Evolutionary conservation across 306 rosid genomes (phyloP), one percentile per base, ranked within the genome.

Genomic region (Quercus parvula): DNA sequence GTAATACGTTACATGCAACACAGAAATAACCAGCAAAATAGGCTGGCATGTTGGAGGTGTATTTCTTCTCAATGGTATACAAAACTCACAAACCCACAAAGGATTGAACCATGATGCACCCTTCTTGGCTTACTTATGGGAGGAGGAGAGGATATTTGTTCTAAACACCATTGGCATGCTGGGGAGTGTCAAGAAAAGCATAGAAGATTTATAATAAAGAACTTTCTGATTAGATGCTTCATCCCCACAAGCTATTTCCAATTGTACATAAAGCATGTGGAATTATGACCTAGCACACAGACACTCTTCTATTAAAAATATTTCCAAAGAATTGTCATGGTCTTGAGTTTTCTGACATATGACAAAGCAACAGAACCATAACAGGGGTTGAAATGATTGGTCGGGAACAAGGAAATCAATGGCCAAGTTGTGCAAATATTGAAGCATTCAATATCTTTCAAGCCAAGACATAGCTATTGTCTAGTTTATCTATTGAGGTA

Each of bases 161-260:
- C 38, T 17, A 25, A 58, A 8, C 24, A 62, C 18, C 38, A 27
- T 62, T 28, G 41, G 49, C 55, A 33, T 59, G 19, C 35, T 18
- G 69, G 72, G 35, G 27, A 38, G 54, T 14, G 69, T 62, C 5
- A 17, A 15, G 38, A 62, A 31, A 12, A 62, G 35, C 38, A 62
- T 33, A 62, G 15, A 27, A 13, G 15, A 27, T 9, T 62, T 62
- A 12, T 33, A 62, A 13, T 25, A 5, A 13, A 62, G 19, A 62
- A 27, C n/a, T 25, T 35, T 33, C 24, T 31, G 25, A 44, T 35
- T 38, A 24, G 9, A 30, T 27, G 63, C 20, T 78, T 58, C 49
- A 58, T 82, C 77, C 75, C 54, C 77, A 28, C 76, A 51, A 58
- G 19, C 79, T 54, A 56, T 68, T 35, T 57, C n/a, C 59, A 67